These are phyloP conservation scores for Neurospora sp. DNA, from an alignment of 495 filamentous ascomycete species.

Conservation along the genomic window DNA sequence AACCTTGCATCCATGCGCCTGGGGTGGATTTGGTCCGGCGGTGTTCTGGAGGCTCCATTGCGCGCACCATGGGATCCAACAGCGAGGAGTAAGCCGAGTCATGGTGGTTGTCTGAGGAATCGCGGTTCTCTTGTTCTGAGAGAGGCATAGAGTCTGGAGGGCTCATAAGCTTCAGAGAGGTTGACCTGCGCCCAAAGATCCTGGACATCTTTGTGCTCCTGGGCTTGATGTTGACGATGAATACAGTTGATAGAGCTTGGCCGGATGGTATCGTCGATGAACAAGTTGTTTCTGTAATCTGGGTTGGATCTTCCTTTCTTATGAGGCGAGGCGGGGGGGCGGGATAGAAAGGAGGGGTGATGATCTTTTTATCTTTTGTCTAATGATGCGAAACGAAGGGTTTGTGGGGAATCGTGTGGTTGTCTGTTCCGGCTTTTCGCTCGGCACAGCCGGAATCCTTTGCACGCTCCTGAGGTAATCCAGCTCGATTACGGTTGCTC, in stretches of 20 bases:
- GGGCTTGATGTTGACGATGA: background rate
- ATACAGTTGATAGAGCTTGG: background rate
- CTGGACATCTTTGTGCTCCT: background rate
- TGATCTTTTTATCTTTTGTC: background rate
- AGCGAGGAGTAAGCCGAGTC: conserved; percentile 20
- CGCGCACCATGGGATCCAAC: conserved; percentile 7
- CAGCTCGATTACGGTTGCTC: background rate
- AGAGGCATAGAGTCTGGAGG: background rate
- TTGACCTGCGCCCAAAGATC: background rate
- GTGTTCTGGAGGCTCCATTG: conserved; percentile 1
- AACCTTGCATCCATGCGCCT: background rate
- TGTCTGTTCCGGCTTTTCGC: background rate
- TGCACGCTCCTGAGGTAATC: background rate
- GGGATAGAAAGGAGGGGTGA: background rate
- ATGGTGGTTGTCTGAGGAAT: conserved; percentile 3
- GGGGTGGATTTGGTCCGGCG: conserved; percentile 1
- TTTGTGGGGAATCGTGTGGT: background rate
- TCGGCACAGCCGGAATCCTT: background rate
- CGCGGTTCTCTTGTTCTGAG: background rate
- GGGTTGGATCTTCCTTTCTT: background rate
- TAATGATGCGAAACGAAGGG: background rate
- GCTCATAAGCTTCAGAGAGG: background rate
- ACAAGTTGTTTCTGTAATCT: background rate
- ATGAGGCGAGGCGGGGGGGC: background rate
- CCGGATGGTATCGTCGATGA: background rate